A percentile compares a stretch with the other conserved stretches of the same genome.
Conservation (phyloP, 2,329 filamentous ascomycete genomes). For the Fusarium brevicatenulatum region DNA sequence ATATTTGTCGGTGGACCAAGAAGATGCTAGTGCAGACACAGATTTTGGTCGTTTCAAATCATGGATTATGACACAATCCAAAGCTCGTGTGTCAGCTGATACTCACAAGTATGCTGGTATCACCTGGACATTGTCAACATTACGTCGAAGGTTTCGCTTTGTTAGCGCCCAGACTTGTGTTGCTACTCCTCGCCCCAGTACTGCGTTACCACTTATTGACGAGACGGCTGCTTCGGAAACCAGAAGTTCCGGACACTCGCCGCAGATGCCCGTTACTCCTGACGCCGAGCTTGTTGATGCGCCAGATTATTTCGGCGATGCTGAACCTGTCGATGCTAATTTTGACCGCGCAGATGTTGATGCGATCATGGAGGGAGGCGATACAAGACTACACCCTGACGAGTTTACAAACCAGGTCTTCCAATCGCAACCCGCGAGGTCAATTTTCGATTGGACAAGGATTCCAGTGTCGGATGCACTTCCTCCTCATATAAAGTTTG, state of each 20-base stretch:
- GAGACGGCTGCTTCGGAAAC: slow-evolving; percentile 49
- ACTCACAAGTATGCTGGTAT: slow-evolving; percentile 71
- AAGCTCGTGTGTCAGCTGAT: slow-evolving; percentile 62
- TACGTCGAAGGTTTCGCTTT: slow-evolving; percentile 75
- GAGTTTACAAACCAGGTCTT: slow-evolving; percentile 56
- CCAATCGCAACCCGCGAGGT: slow-evolving; percentile 49
- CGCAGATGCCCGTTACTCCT: slow-evolving; percentile 50
- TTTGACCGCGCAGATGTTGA: slow-evolving; percentile 17
- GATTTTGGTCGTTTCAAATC: slow-evolving; percentile 73
- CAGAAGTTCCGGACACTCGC: slow-evolving; percentile 50
- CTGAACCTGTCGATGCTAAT: slow-evolving; percentile 23
- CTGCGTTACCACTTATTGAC: slow-evolving; percentile 52
- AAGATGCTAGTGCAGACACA: slow-evolving; percentile 53
- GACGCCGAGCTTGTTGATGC: slow-evolving; percentile 46
- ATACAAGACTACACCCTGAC: slow-evolving; percentile 50
- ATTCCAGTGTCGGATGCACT: slow-evolving; percentile 71
- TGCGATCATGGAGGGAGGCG: slow-evolving; percentile 43
- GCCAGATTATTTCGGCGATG: slow-evolving; percentile 57
- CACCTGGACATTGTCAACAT: slow-evolving; percentile 75
- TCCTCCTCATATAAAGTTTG: slow-evolving; percentile 77
- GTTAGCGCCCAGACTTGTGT: slow-evolving; percentile 65
- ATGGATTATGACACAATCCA: slow-evolving; percentile 71
- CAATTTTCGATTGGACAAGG: slow-evolving; percentile 84
- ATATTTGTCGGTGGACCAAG: slow-evolving; percentile 63
- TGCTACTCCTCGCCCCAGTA: slow-evolving; percentile 50